Conservation (phyloP, 805 yeast genomes). For the Candida yuanshanica region DNA sequence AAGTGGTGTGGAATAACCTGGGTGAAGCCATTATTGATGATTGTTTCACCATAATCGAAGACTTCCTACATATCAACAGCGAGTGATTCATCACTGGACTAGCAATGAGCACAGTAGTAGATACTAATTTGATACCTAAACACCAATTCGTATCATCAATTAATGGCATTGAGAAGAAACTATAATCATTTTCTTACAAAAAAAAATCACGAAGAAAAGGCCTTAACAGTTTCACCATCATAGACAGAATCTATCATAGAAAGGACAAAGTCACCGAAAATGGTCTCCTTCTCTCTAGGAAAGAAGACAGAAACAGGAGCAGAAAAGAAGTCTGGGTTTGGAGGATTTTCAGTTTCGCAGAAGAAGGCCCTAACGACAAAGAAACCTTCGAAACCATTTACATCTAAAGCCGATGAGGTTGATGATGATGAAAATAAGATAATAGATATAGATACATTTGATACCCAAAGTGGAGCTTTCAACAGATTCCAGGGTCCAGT, state of each 20-base stretch:
- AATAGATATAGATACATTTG: conserved; percentile 19
- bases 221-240: no score
- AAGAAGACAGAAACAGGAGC: conserved; percentile 14
- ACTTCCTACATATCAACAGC: no score
- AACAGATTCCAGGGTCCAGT: conserved; percentile 12
- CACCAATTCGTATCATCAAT: no score
- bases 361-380: not conserved
- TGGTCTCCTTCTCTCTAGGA: conserved; percentile 36
- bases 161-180: no score
- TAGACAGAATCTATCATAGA: no score
- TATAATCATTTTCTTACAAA: no score
- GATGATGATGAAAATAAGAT: conserved; percentile 17
- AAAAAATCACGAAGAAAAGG: no score
- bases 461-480: conserved; percentile 17
- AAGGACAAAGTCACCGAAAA: conserved; percentile 3
- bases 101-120: no score
- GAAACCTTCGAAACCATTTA: conserved; percentile 12
- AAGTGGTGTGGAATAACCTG: not conserved
- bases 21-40: not conserved
- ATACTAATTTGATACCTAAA: no score
- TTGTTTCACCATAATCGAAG: no score
- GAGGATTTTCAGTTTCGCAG: conserved; percentile 26
- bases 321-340: conserved; percentile 16
- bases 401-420: conserved; percentile 7
- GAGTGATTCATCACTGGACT: no score